Evolutionary conservation across 73 alveolate species (phyloP), one percentile per base, ranked within the genome.

Genomic region (Paramecium tetraurelia): DNA sequence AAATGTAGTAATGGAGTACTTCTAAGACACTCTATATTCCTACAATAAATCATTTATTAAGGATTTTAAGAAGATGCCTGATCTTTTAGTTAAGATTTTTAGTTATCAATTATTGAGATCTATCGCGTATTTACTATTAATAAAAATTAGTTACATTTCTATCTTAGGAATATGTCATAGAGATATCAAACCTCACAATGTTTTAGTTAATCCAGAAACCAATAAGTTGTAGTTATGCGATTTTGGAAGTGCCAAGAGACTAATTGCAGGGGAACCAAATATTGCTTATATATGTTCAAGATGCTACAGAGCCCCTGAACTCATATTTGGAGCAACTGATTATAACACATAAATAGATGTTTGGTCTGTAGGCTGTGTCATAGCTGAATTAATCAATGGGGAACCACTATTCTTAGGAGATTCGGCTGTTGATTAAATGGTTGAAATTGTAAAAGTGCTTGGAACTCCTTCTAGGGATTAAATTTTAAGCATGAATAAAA

Each of bases 281-380:
- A 95, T 95, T 18, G 85, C 97, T 41, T 95, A 95, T 41, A 96
- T 95, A 8, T 92, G 97, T 87, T 92, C 96, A 18, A 90, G 98
- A 92, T 96, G 94, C 85, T 96, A 96, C 72, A 86, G 98, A 80
- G 98, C 98, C 16, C 98, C 98, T 3, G 98, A 96, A 68, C 85
- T 96, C 58, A 96, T 96, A 57, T 92, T 96, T 71, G 97, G 95
- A 92, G 95, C 93, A 14, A 92, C 97, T 57, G 94, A 95, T 83
- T 96, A 96, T 69, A 89, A 87, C 77, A 90, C 93, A 59, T 59
- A 86, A 43, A 94, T 96, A 16, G 99, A 96, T 95, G 93, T 93
- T 14, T 94, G 97, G 97, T 87, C 95, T 35, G 97, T 88, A 7
- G 97, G 97, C 5, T 94, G 97, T 85, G 97, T 94, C 8, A 94